These are phyloP conservation scores for Fusarium vanettenii DNA, from an alignment of 2,329 filamentous ascomycete genomes.

Conservation along the genomic window DNA sequence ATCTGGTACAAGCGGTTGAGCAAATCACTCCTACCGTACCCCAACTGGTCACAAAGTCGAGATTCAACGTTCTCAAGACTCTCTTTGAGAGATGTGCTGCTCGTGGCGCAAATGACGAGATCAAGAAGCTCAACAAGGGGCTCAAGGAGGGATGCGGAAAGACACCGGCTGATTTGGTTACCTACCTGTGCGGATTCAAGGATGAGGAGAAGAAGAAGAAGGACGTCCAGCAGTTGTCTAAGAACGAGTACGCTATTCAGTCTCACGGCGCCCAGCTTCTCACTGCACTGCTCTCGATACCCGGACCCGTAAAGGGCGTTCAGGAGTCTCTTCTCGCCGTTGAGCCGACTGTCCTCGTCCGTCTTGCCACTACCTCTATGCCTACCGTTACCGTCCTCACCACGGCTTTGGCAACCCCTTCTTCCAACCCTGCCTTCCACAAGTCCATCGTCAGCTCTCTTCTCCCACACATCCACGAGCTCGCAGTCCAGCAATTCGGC, in stretches of 20 bases:
- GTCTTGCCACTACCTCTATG: constrained; percentile 70
- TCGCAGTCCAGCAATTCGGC: constrained; percentile 63
- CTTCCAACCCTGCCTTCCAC: constrained; percentile 65
- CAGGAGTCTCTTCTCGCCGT: constrained; percentile 77
- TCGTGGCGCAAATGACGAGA: constrained; percentile 68
- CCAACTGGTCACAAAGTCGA: constrained; percentile 77
- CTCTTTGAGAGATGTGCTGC: constrained; percentile 85
- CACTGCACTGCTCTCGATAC: constrained; percentile 80
- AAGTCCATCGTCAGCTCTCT: constrained; percentile 64
- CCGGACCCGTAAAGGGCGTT: constrained; percentile 77
- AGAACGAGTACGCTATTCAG: constrained; percentile 67
- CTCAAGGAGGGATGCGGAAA: constrained; percentile 61
- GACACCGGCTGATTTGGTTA: constrained; percentile 60
- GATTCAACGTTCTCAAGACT: constrained; percentile 82
- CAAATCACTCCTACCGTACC: constrained; percentile 79
- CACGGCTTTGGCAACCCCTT: constrained; percentile 61
- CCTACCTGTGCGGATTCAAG: constrained; percentile 61
- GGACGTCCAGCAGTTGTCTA: constrained; percentile 54
- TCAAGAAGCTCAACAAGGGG: constrained; percentile 59
- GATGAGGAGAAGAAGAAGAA: constrained; percentile 52
- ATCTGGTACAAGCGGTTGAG: constrained; percentile 78
- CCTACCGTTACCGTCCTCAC: constrained; percentile 62
- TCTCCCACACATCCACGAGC: constrained; percentile 56
- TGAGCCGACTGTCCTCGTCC: constrained; percentile 65
- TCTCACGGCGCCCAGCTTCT: constrained; percentile 85